A percentile compares a stretch with the other conserved stretches of the same genome.
Conservation (phyloP, 2,329 filamentous ascomycete species). For the Xylariomycetidae sp. region DNA sequence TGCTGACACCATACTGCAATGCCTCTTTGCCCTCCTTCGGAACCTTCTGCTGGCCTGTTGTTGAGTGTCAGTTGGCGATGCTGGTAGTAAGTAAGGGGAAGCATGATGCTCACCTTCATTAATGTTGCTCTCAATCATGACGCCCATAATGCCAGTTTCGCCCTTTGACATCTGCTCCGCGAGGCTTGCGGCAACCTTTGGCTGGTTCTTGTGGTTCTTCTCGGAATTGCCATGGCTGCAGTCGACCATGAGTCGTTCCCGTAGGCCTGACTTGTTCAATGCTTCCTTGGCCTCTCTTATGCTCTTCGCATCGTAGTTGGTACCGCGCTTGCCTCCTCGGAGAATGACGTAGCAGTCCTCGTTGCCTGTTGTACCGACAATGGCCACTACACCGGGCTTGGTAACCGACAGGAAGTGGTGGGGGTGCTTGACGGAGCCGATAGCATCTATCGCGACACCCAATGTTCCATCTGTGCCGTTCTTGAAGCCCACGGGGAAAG, state of each 20-base stretch:
- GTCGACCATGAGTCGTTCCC: constrained; percentile 86
- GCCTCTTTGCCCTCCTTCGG: constrained; percentile 77
- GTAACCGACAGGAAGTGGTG: constrained; percentile 98
- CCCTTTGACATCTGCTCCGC: constrained; percentile 81
- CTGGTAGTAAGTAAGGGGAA: constrained; percentile 1
- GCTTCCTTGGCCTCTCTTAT: constrained; percentile 78
- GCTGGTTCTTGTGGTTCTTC: constrained; percentile 97
- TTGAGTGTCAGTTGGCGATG: constrained; percentile 19
- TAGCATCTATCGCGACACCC: constrained; percentile 88
- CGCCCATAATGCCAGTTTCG: constrained; percentile 84
- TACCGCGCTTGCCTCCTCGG: constrained; percentile 84
- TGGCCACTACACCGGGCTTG: constrained; percentile 90
- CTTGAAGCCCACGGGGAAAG: constrained; percentile 98
- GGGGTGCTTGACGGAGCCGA: constrained; percentile 83
- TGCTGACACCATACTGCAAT: constrained; percentile 89
- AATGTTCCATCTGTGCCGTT: constrained; percentile 94
- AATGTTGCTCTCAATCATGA: constrained; percentile 99
- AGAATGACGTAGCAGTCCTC: constrained; percentile 97
- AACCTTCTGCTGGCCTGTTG: constrained; percentile 77
- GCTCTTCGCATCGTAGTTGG: constrained; percentile 85
- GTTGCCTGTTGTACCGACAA: constrained; percentile 90
- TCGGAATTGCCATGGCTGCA: constrained; percentile 95
- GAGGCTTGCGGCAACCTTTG: constrained; percentile 77
- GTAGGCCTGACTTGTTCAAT: constrained; percentile 66
- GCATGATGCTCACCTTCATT: constrained; percentile 62